A percentile compares a stretch with the other conserved stretches of the same genome.
These are phyloP conservation scores for Biscogniauxia sp. DNA, from an alignment of 2,329 filamentous ascomycete species.

Conservation along the genomic window DNA sequence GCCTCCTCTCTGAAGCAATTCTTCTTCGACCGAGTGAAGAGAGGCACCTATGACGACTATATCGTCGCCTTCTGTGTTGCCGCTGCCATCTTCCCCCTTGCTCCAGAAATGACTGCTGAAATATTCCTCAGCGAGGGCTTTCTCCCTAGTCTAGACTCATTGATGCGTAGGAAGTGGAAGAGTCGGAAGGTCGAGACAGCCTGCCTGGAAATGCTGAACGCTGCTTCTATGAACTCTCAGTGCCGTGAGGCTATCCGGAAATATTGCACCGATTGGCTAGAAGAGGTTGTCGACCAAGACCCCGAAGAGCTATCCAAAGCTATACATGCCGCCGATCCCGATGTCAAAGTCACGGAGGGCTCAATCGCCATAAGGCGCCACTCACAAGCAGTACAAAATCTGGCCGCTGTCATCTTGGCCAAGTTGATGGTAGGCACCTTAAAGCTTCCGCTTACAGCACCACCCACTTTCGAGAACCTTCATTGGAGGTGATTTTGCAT, in stretches of 20 bases:
- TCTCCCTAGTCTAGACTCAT: conserved; percentile 68
- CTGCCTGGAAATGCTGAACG: conserved; percentile 84
- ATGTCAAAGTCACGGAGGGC: conserved; percentile 56
- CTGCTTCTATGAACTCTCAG: conserved; percentile 78
- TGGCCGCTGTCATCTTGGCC: conserved; percentile 73
- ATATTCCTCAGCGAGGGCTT: conserved; percentile 91
- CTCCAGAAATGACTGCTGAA: conserved; percentile 69
- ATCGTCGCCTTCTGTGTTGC: conserved; percentile 94
- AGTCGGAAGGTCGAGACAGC: conserved; percentile 83
- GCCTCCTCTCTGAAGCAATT: conserved; percentile 69
- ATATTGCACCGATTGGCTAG: conserved; percentile 83
- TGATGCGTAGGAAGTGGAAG: conserved; percentile 79
- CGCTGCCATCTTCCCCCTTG: conserved; percentile 80
- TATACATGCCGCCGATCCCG: conserved; percentile 50
- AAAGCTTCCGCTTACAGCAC: conserved; percentile 32
- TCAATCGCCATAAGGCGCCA: conserved; percentile 61
- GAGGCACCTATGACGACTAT: conserved; percentile 81
- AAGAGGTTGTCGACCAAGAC: conserved; percentile 75
- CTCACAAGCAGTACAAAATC: conserved; percentile 59
- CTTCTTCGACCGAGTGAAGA: conserved; percentile 68
- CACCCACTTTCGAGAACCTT: conserved; percentile 22
- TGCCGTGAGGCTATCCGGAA: conserved; percentile 83
- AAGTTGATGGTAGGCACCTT: conserved; percentile 60
- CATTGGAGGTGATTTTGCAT: conserved; percentile 25
- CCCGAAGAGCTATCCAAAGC: conserved; percentile 53